A percentile compares a stretch with the other conserved stretches of the same genome.
Evolutionary conservation across 441 rosid genomes (phyloP).

Genomic region (Brassica hybrid): DNA sequence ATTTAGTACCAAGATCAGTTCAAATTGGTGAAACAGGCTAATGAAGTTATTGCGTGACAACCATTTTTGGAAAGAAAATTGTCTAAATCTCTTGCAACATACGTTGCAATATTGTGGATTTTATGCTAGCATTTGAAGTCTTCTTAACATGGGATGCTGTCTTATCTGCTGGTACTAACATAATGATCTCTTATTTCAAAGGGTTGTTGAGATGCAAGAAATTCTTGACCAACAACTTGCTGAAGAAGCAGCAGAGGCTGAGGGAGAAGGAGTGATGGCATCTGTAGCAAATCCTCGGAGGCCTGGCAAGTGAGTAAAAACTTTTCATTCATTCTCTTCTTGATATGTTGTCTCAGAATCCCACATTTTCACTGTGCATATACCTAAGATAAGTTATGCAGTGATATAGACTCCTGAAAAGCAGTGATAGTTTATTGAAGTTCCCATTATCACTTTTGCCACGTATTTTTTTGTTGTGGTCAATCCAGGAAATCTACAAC

Average conservation of each 20-base stretch:
- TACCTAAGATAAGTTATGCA: conserved; percentile 3
- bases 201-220: conserved; percentile 99
- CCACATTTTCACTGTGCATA: conserved; percentile 13
- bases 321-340: conserved; percentile 17
- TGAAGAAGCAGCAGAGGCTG: conserved; percentile 99
- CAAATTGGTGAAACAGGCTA: conserved; percentile 12
- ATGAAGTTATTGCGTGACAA: conserved; percentile 11
- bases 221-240: conserved; percentile 97
- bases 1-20: conserved; percentile 5
- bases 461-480: conserved; percentile 24
- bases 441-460: conserved; percentile 13
- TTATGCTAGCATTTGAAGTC: conserved; percentile 20
- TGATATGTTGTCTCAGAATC: conserved; percentile 17
- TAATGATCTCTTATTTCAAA: conserved; percentile 39
- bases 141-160: conserved; percentile 11
- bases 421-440: background rate
- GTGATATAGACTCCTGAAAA: conserved; percentile 23
- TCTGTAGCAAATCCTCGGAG: conserved; percentile 89
- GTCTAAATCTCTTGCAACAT: conserved; percentile 2
- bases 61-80: conserved; percentile 1
- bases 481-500: conserved; percentile 70
- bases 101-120: conserved; percentile 19
- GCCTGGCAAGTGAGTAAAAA: conserved; percentile 71
- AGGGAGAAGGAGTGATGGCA: conserved; percentile 95
- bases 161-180: conserved; percentile 24